Conservation (phyloP, 169 alveolate genomes). For the Hammondia hammondi region DNA sequence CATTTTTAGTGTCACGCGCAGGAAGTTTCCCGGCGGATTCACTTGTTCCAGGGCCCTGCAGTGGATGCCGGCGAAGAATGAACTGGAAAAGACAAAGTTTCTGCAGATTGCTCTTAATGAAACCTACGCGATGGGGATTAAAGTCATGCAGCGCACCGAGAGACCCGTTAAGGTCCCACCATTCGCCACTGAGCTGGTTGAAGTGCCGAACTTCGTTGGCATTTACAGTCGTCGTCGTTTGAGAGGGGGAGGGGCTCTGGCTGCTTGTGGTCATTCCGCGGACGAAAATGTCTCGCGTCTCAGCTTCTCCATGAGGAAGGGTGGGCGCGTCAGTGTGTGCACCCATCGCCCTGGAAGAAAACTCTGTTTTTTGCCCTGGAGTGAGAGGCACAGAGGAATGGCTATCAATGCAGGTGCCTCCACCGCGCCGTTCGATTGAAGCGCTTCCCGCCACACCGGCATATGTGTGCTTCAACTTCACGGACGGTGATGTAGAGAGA, state of each 20-base stretch:
- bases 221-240: not conserved
- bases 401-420: too few relatives aligned
- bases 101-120: constrained; percentile 46
- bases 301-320: too few relatives aligned
- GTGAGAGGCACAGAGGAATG: too few relatives aligned
- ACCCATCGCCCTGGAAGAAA: too few relatives aligned
- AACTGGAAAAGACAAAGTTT: constrained; percentile 34
- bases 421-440: too few relatives aligned
- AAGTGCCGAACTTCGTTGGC: not conserved
- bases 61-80: constrained; percentile 7
- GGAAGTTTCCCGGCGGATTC: not conserved
- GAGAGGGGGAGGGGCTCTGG: not conserved
- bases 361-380: too few relatives aligned
- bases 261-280: not conserved
- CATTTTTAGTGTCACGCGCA: not conserved
- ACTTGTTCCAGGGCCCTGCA: not conserved
- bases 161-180: constrained; percentile 64
- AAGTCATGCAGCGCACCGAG: constrained; percentile 53
- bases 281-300: too few relatives aligned
- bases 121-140: constrained; percentile 37
- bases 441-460: not conserved
- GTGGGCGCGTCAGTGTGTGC: too few relatives aligned
- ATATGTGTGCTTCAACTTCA: not conserved
- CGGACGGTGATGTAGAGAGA: not conserved
- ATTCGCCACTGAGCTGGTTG: constrained; percentile 20